Base-by-base conservation (phyloP, 192 early-diverging fungal genomes). In the Thamnidium elegans region DNA sequence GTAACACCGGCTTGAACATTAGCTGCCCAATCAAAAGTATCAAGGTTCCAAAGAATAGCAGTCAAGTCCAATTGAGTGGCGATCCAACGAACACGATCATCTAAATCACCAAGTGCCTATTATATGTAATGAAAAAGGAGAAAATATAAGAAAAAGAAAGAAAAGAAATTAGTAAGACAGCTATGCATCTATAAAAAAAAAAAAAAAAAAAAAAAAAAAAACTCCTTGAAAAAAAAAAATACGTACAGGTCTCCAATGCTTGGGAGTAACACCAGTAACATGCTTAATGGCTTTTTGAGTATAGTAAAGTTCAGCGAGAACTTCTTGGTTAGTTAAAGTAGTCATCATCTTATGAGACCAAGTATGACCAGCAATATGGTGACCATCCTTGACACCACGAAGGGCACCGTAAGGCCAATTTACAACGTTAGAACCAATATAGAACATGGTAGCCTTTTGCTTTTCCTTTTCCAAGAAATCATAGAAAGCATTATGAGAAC, bases 291-390 rank as follows among this genome's bases (percentile, higher is more conserved):
- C 75, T 43, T 73, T 73, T 51, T 81, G 79, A 21, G 79, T 68
- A 62, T 73, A 81, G 50, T 84, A 66, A 8, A 87, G 59, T 65
- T 87, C 85, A 15, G 78, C 79, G n/a, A 84, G 68, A 26, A 87
- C 56, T 51, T 73, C 67, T 45, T 72, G 51, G 32, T 70, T 74
- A 6, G 66, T 62, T 21, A 83, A 61, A 1, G 69, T 72, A 34
- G 85, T 77, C 62, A 87, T 62, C 42, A 68, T 46, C 26, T 55
- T 32, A 44, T 86, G 84, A 32, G 80, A 78, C 84, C 84, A 86
- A 13, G 85, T 87, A 51, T 87, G 85, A 26, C 76, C 63, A 19
- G 65, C 76, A 47, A 87, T 75, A 31, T 86, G 79, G 55, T 87
- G 86, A 15, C 86, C 86, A 54, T 73, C 81, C 13, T 59, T 65